Evolutionary conservation across 2,329 filamentous ascomycete genomes (phyloP).

Genomic region (Phialophora verrucosa): DNA sequence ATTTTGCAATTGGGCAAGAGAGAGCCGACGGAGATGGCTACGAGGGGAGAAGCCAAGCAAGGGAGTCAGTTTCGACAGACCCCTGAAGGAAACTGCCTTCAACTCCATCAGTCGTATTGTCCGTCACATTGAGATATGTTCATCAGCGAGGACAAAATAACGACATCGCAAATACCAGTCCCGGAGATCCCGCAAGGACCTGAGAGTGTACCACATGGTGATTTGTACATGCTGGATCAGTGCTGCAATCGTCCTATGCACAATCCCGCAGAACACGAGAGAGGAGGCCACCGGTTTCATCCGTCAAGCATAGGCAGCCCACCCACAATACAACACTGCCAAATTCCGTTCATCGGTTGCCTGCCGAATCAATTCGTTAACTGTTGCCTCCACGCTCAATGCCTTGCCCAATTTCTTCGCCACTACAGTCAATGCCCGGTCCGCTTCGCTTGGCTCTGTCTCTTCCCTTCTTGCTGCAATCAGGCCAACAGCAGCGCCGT

Average conservation of each 20-base stretch:
- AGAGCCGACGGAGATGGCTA: neutral
- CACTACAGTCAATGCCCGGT: constrained; percentile 88
- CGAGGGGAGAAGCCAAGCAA: neutral
- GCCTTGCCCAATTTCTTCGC: constrained; percentile 95
- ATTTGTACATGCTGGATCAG: neutral
- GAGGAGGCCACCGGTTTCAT: neutral
- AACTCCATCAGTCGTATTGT: neutral
- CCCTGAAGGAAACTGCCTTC: neutral
- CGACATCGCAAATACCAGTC: neutral
- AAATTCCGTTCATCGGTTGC: constrained; percentile 92
- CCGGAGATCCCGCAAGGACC: too few relatives aligned
- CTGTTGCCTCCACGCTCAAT: constrained; percentile 89
- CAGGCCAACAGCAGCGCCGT: constrained; percentile 1
- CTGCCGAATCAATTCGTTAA: constrained; percentile 96
- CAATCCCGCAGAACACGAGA: neutral
- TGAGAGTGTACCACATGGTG: neutral
- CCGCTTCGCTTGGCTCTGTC: constrained; percentile 76
- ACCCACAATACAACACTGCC: constrained; percentile 81
- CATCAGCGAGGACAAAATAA: neutral
- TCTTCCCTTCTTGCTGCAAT: constrained; percentile 45
- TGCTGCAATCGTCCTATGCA: neutral
- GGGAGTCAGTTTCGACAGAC: neutral
- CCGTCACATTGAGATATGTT: neutral
- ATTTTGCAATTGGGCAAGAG: neutral
- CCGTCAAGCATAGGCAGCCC: constrained; percentile 56